Evolutionary conservation across 805 yeast species (phyloP).

Genomic region (Candida chauliodis): DNA sequence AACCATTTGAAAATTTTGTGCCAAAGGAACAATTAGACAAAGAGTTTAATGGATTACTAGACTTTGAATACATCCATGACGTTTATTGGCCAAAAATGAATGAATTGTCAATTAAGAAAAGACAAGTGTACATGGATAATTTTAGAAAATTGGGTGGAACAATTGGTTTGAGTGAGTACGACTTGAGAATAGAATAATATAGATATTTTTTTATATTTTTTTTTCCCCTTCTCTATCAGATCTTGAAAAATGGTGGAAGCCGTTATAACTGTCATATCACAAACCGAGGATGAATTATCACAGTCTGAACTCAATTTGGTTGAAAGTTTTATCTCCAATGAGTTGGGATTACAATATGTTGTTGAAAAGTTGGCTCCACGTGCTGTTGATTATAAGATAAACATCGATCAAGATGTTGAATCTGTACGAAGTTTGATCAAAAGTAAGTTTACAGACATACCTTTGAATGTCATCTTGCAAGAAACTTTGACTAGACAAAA

Average conservation of each 20-base stretch:
- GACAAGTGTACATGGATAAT: constrained; percentile 28
- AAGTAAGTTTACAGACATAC: constrained; percentile 4
- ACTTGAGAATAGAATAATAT: constrained; percentile 31
- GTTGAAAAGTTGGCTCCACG: constrained; percentile 15
- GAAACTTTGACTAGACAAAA: constrained; percentile 17
- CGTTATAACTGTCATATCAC: constrained; percentile 3
- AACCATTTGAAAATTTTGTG: constrained; percentile 52
- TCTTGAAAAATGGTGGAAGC: neutral
- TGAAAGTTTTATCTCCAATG: neutral
- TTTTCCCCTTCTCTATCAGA: neutral
- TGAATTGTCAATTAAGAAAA: constrained; percentile 37
- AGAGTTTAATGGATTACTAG: constrained; percentile 46
- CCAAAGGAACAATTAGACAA: constrained; percentile 51
- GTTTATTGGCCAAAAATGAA: constrained; percentile 52
- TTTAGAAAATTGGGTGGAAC: constrained; percentile 43
- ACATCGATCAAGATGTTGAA: constrained; percentile 11
- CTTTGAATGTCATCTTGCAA: constrained; percentile 27
- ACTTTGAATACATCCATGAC: constrained; percentile 51
- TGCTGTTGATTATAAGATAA: constrained; percentile 20
- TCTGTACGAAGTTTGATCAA: constrained; percentile 8
- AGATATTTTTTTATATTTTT: constrained; percentile 1
- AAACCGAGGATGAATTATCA: neutral
- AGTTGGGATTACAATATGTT: neutral
- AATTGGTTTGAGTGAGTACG: constrained; percentile 55
- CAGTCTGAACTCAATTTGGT: neutral